Conservation (phyloP, 1,284 basidiomycete genomes). For the Cryptococcus deneoformans region DNA sequence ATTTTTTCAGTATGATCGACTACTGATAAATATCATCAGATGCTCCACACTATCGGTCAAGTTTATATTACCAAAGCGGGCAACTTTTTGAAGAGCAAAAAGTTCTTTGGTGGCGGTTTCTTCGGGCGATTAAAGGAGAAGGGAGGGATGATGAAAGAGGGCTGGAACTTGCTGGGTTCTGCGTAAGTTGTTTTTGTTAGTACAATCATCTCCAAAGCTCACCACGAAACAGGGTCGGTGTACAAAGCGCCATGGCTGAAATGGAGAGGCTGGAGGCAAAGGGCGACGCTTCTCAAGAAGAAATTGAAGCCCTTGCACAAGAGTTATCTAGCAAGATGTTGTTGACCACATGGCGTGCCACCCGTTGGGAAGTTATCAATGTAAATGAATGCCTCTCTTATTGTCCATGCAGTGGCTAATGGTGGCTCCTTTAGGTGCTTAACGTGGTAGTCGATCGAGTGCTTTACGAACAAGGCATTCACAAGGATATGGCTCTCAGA, state of each 20-base stretch:
- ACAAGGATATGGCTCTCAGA: slow-evolving; percentile 67
- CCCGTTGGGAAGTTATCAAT: slow-evolving; percentile 84
- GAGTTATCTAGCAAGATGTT: slow-evolving; percentile 96
- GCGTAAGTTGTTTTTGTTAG: slow-evolving; percentile 53
- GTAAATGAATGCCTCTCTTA: slow-evolving; percentile 50
- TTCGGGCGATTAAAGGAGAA: slow-evolving; percentile 95
- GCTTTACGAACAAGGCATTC: slow-evolving; percentile 67
- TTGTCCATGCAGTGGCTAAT: neutral
- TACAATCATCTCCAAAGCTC: slow-evolving; percentile 2
- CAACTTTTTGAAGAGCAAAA: slow-evolving; percentile 86
- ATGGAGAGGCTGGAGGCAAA: slow-evolving; percentile 88
- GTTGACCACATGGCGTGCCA: slow-evolving; percentile 92
- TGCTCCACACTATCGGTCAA: slow-evolving; percentile 79
- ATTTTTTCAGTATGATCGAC: neutral
- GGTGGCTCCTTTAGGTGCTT: slow-evolving; percentile 33
- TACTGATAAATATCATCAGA: slow-evolving; percentile 47
- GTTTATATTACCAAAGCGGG: slow-evolving; percentile 93
- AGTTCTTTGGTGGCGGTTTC: slow-evolving; percentile 78
- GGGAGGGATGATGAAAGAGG: slow-evolving; percentile 85
- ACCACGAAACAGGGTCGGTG: slow-evolving; percentile 58
- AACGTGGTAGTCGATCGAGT: slow-evolving; percentile 72
- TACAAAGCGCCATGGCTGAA: slow-evolving; percentile 68
- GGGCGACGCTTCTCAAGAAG: slow-evolving; percentile 75
- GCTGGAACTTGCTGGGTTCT: slow-evolving; percentile 89
- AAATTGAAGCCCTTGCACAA: slow-evolving; percentile 81